Base-by-base conservation (phyloP, 768 basidiomycete genomes). In the Kwoniella bestiolae region DNA sequence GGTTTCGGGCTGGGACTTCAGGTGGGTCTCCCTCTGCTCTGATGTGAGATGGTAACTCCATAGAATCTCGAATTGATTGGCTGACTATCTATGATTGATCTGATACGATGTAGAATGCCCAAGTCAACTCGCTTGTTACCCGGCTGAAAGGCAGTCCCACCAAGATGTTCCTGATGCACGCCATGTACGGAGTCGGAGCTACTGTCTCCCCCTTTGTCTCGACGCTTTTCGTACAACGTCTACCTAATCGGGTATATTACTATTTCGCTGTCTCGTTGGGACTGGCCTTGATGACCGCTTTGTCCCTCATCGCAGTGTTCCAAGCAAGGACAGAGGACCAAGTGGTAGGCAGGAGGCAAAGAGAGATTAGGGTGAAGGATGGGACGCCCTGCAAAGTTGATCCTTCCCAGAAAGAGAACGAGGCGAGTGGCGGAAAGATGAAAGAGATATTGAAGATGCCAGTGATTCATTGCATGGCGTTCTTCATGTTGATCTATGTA, bases 211-310 rank as follows among this genome's bases (percentile, higher is more conserved):
- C 93, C 2, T 84, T 94, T 16, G 86, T 89, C 0, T 85, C 92
- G 0, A 94, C 93, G 0, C 90, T 91, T 63, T 94, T 94, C 69
- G 84, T 73, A 41, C 62, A 73, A 38, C 68, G 59, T 45, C 65
- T 69, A 14, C 56, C 38, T 5, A n/a, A 29, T 11, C 35, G 56
- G 9, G 69, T 71, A n/a, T 72, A 75, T 0, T 89, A 90, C 77
- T 89, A 92, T 76, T 94, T 88, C 73, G 83, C 92, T 7, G 82
- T 82, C 0, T 91, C 90, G 0, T 80, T 92, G 0, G 88, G 86
- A 1, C 68, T 94, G n/a, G 87, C 90, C 0, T 60, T 87, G 16
- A 67, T 83, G 45, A 91, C 90, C 68, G 83, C 85, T 1, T 41
- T 84, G 12, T 56, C 87, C 3, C 79, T 93, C 4, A 67, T 84